Evolutionary conservation across 2,329 filamentous ascomycete genomes (phyloP).

Genomic region (Chlorencoelia australis): DNA sequence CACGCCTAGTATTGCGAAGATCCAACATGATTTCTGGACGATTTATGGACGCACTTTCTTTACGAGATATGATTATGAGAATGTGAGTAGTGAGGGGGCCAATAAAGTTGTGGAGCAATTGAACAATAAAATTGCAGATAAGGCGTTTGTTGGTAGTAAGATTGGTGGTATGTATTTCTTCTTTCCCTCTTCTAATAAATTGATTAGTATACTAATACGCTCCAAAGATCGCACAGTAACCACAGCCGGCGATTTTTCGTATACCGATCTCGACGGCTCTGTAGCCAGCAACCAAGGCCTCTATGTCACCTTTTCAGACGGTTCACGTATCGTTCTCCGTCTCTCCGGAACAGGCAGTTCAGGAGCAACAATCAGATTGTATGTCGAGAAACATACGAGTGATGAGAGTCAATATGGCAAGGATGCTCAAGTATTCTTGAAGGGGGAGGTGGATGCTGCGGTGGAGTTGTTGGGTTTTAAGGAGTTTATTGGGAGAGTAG

Average conservation of each 20-base stretch:
- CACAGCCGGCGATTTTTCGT: conserved; percentile 92
- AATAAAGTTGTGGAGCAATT: conserved; percentile 82
- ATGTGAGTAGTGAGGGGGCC: conserved; percentile 83
- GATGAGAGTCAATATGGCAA: conserved; percentile 68
- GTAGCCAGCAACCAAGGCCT: conserved; percentile 94
- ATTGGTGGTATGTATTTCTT: conserved; percentile 48
- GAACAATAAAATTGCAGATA: conserved; percentile 64
- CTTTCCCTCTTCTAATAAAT: conserved; percentile 13
- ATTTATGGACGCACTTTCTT: conserved; percentile 97
- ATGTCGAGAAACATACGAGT: conserved; percentile 89
- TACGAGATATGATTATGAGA: conserved; percentile 97
- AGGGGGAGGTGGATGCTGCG: conserved; percentile 78
- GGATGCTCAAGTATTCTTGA: conserved; percentile 89
- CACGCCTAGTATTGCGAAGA: conserved; percentile 86
- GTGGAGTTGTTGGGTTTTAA: conserved; percentile 83
- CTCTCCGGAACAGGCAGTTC: conserved; percentile 92
- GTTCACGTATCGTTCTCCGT: conserved; percentile 89
- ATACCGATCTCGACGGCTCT: conserved; percentile 96
- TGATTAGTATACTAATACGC: background rate
- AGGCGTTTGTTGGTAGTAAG: conserved; percentile 69
- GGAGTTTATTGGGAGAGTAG: conserved; percentile 82
- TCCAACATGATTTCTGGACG: conserved; percentile 95
- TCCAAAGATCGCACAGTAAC: conserved; percentile 63
- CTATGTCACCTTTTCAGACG: conserved; percentile 87
- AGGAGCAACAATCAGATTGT: conserved; percentile 91